Evolutionary conservation across 2,329 filamentous ascomycete species (phyloP), one percentile per base, ranked within the genome.

Genomic region (Cladosporium sp.): DNA sequence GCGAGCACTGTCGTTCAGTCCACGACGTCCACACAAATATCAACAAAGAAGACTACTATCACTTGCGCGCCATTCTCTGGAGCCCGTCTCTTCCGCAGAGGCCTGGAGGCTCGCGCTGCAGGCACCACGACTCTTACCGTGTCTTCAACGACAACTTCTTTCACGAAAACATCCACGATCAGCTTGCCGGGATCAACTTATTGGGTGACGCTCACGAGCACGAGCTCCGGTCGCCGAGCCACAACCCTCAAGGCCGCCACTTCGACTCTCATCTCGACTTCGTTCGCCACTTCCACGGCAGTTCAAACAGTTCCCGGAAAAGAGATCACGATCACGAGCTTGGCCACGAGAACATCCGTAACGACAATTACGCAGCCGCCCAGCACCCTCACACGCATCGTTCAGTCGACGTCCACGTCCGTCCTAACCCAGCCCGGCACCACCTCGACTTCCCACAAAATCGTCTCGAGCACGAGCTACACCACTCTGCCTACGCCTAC

Each of bases 11-110:
- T 47, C 19, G 57, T 58, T 2, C 40, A 61, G 4, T 62, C 57
- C 12, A 47, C 60, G 38, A 57, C 56, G 2, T 63, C 58, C 1
- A 50, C 55, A n/a, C 64, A 65, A 43, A 63, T 56, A 3, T 57
- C 57, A 2, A 66, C 61, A 1, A 67, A 65, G 57, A 61, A 60
- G 40, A 59, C 61, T 0, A 66, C 62, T 2, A 58, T 56, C 13
- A 54, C 58, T 11, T 64, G 63, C 48, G 58, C 64, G 9, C 63
- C 65, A 11, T 65, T 62, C 29, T 50, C 47, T 29, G 54, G 54
- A 9, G 45, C 57, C 11, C 53, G 40, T 34, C 51, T 57, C 18
- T 48, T 56, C 54, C 48, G 42, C 7, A 53, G 58, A 18, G 54
- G 50, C 2, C 43, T 58, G 7, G 45, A 50, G 19, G 53, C 51